Base-by-base conservation (phyloP, 345 rosid genomes). In the Bruguiera gymnorhiza region DNA sequence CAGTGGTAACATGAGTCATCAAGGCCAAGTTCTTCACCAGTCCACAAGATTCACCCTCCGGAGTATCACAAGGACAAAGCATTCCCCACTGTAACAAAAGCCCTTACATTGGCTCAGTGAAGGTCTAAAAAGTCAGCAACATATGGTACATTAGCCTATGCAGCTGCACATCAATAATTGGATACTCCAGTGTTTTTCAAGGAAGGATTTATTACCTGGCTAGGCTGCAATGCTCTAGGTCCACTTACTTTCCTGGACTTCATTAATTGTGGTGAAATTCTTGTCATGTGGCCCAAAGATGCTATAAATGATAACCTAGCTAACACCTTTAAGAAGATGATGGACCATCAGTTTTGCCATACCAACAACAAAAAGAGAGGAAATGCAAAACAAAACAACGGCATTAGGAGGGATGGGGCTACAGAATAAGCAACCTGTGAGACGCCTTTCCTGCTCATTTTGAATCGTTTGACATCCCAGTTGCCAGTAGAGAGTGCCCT, bases 161-260 rank as follows among this genome's bases (percentile, higher is more conserved):
- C 11, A 61, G 43, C 69, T 24, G 34, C 32, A 29, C 4, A 63
- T 54, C 24, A 60, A 43, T 64, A 18, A 65, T 60, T 32, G 13
- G n/a, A 34, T 31, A 57, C 60, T 50, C 30, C 34, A 51, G 29
- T 26, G 46, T 10, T 50, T n/a, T 23, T 59, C 46, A 55, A 29
- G 21, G 43, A 6, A 36, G 59, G 46, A 9, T 77, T 24, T 21
- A 65, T 73, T 78, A 94, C 97, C 91, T 94, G 97, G 76, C 97
- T 94, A 55, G 98, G 98, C 80, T 94, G 97, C 86, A 94, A 86
- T 23, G 98, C 97, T 80, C 97, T 88, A 26, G 97, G 97, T 80
- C 98, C 98, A 84, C 98, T 91, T 61, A 91, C 98, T 94, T 94
- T 94, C 79, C 96, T 90, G 29, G 98, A 94, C 86, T 91, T 94